Evolutionary conservation across 2,329 filamentous ascomycete species (phyloP), one percentile per base, ranked within the genome.

Genomic region (Chalaropsis thielavioides): DNA sequence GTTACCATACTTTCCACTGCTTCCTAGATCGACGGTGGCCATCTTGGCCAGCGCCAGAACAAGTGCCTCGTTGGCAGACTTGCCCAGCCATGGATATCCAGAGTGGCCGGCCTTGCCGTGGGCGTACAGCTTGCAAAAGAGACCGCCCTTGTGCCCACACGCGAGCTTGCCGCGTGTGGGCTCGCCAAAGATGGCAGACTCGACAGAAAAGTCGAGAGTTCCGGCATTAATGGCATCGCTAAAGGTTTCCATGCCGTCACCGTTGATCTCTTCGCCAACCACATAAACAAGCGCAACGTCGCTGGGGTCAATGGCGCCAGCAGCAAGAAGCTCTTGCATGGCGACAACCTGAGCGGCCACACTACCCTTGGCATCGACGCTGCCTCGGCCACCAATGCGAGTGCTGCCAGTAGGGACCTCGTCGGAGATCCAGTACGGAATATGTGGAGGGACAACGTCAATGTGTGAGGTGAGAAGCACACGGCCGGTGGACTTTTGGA

Each of bases 1-100:
- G 69, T 89, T 87, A 2, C 94, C 94, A 71, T 89, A 95, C 69
- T 87, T 83, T 54, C 88, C 81, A 68, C 86, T 91, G 67, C 80
- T 82, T 0, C 91, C 92, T 0, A 96, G 76, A 54, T 90, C 84
- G 0, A 90, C 76, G 27, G 84, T 78, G 65, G 90, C 77, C 31
- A 95, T 74, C 13, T 78, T 80, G 61, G 81, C 78, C 56, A 96
- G 76, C 0, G 86, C 89, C n/a, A 85, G 82, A 40, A 95, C 79
- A 65, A 97, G 79, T 63, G 91, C 80, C 68, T 90, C 89, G 71
- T 91, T 94, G 7, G 94, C 94, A 69, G 86, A 92, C 71, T 87
- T 84, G 3, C 92, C 92, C 6, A 96, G 79, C 85, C 89, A 92
- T 0, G 94, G 92, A 72, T 99, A 97, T 2, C 92, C 92, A 8